Base-by-base conservation (phyloP, 2,329 filamentous ascomycete genomes). In the Cladosporium sp. region DNA sequence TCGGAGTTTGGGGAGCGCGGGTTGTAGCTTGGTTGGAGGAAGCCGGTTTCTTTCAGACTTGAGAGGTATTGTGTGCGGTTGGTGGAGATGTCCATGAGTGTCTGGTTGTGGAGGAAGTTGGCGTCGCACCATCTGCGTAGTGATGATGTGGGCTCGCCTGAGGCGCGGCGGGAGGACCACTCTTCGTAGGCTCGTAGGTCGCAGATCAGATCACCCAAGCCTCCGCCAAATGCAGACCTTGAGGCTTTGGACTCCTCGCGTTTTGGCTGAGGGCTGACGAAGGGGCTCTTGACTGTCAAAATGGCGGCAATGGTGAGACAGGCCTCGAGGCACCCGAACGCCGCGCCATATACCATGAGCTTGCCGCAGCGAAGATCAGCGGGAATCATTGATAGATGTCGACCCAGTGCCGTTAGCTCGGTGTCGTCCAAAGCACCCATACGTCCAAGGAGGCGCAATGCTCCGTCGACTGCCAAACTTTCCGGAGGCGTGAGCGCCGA, bases 351-450 rank as follows among this genome's bases (percentile, higher is more conserved):
- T 3, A 98, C 88, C 78, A 98, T 89, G 29, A 98, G 78, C 69
- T 98, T 98, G 39, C 88, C 89, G 66, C 90, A 94, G 22, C 92
- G 83, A 41, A 98, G 77, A 63, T 98, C 93, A 0, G 92, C 88
- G 1, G 93, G 93, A 43, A 98, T 90, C 82, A 94, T 88, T 15
- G 91, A 86, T n/a, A 98, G 76, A 70, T 97, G 93, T 47, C 86
- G 84, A 33, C 93, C 93, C 40, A 98, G 82, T 3, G 91, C 90
- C 0, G 93, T 97, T 35, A 98, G 77, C 60, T 89, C 86, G 51
- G 88, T 82, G 38, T 88, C 88, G 59, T 93, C 88, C 12, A 97
- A 76, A 0, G 91, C 92, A 25, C 93, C 93, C 77, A 98, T 95
- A 8, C 90, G 80, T 11, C 80, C 78, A 3, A 98, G 76, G 50